Base-by-base conservation (phyloP, 106 monocot species). In the Allium fistulosum region DNA sequence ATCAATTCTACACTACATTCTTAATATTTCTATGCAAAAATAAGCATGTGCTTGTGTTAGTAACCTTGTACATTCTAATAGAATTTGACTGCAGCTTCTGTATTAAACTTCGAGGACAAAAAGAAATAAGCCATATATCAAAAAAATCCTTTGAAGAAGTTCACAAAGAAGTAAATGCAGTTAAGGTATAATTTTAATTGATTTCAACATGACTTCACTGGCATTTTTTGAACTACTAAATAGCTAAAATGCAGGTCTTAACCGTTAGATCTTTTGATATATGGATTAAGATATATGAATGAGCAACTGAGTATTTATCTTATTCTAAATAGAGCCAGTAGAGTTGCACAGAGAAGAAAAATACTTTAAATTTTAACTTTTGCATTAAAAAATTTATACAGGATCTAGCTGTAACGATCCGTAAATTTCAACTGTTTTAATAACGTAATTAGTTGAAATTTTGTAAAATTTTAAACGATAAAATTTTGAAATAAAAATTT, bases 61-160 rank as follows among this genome's bases (percentile, higher is more conserved):
- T 53, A 27, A 67, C 53, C 16, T 80, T 45, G 26, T n/a, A 63
- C 13, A 69, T 56, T 59, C 53, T 67, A 53, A 65, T 51, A 53
- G 50, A 26, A 37, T 63, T 82, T 51, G 57, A 53, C 70, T 82
- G 75, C 81, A 97, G 96, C 96, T 79, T 18, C 76, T 53, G 56
- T 28, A 8, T 74, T 97, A 49, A 75, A 75, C 61, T 97, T 88
- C 82, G 86, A 86, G 68, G 82, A 89, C 49, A 62, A 66, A 45
- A 73, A 79, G 64, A 80, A 92, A 68, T 86, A 83, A 48, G 71
- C 58, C 53, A 89, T 68, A 56, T 92, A 87, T 65, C 75, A 83
- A 69, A 46, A 63, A 46, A 92, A 65, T 87, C 91, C 53, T 92
- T 97, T 71, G 68, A 77, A 70, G 84, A 89, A 72, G 62, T 97